Evolutionary conservation across 768 basidiomycete genomes (phyloP).

Genomic region (Cyathus striatus): DNA sequence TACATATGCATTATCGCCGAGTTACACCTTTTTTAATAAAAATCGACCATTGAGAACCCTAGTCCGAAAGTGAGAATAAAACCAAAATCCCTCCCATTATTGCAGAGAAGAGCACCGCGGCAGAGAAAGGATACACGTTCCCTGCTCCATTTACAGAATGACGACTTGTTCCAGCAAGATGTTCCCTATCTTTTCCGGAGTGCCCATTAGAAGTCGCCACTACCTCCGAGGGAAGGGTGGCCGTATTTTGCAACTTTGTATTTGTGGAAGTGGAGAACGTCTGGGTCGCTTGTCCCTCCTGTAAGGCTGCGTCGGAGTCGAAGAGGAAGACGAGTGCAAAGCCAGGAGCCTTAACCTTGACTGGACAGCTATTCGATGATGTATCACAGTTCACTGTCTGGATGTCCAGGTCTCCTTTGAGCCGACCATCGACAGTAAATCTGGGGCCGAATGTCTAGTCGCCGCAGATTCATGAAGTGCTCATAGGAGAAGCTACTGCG

Average conservation of each 20-base stretch:
- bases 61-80: too few species aligned
- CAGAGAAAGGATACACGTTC: too few species aligned
- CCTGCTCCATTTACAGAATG: slow-evolving; percentile 18
- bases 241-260: slow-evolving; percentile 48
- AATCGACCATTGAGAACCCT: too few species aligned
- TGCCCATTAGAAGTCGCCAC: slow-evolving; percentile 65
- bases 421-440: slow-evolving; percentile 63
- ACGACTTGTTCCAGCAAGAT: slow-evolving; percentile 35
- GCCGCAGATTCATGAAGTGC: too few species aligned
- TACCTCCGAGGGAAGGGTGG: slow-evolving; percentile 45
- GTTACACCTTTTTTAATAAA: too few species aligned
- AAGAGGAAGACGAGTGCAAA: slow-evolving; percentile 66
- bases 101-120: too few species aligned
- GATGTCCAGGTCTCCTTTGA: slow-evolving; percentile 43
- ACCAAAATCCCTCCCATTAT: too few species aligned
- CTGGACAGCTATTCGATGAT: slow-evolving; percentile 46
- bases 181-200: slow-evolving; percentile 14
- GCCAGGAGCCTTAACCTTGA: slow-evolving; percentile 54
- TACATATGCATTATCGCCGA: too few species aligned
- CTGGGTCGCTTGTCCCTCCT: neutral
- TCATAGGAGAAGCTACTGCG: neutral
- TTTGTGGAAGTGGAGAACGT: slow-evolving; percentile 49
- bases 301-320: slow-evolving; percentile 25
- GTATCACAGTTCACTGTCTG: slow-evolving; percentile 54
- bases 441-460: slow-evolving; percentile 50